These are phyloP conservation scores for Elaeis guineensis DNA, from an alignment of 176 grass and related monocot species.

Conservation along the genomic window DNA sequence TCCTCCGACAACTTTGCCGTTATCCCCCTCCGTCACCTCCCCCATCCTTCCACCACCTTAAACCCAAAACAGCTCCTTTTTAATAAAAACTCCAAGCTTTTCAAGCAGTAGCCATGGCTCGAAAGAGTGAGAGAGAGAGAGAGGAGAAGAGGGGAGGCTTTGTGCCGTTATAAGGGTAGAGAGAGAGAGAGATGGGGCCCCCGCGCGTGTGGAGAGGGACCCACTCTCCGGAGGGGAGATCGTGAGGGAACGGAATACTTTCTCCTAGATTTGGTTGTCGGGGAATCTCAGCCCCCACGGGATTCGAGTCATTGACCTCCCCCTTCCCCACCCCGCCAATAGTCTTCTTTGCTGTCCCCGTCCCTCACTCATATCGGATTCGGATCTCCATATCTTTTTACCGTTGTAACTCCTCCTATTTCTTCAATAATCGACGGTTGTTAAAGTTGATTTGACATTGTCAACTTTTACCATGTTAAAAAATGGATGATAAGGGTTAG, in stretches of 20 bases:
- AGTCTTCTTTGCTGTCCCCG: no score
- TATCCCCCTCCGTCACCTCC: conserved; percentile 1
- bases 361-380: no score
- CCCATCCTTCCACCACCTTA: background rate
- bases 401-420: no score
- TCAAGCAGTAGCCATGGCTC: background rate
- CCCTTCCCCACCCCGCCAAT: background rate
- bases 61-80: no score
- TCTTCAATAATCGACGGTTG: no score
- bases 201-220: conserved; percentile 17
- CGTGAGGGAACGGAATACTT: conserved; percentile 17
- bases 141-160: background rate
- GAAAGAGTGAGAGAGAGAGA: background rate
- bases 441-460: no score
- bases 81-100: background rate
- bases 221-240: conserved; percentile 14
- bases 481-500: no score
- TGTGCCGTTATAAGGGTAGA: background rate
- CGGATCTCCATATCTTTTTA: no score
- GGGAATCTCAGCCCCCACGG: conserved; percentile 50
- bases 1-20: background rate
- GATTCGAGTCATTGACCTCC: background rate
- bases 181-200: conserved; percentile 20
- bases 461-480: no score
- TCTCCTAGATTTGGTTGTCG: conserved; percentile 76